phyloP scores from a whole-genome alignment of 2,329 filamentous ascomycete genomes.

The Dendrostoma leiphaemia region DNA sequence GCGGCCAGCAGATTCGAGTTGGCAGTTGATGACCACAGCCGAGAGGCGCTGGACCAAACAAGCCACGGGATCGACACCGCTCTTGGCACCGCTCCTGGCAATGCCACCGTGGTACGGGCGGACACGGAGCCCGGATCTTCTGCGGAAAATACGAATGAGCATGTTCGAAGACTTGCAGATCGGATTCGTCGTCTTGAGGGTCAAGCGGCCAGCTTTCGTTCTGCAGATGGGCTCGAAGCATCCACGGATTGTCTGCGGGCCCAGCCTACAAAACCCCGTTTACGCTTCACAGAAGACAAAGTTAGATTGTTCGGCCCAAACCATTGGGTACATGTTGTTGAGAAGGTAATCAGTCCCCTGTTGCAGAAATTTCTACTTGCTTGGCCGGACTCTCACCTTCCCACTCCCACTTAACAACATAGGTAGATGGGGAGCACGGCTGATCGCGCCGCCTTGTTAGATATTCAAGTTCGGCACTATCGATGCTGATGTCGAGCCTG shows the following conservation, averaged over 20 bases:
- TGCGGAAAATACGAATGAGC: neutral
- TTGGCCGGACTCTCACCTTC: too few relatives aligned
- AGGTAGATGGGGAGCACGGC: neutral
- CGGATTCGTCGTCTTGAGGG: neutral
- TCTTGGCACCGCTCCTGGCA: neutral
- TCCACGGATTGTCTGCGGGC: neutral
- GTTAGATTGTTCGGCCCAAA: neutral
- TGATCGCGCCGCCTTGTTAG: neutral
- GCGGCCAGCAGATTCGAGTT: neutral
- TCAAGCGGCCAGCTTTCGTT: neutral
- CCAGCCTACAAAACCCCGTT: neutral
- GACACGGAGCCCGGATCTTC: neutral
- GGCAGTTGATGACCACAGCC: neutral
- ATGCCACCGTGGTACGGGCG: neutral
- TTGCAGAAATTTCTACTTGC: too few relatives aligned
- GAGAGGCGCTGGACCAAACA: neutral
- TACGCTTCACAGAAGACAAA: conserved; percentile 3
- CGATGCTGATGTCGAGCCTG: neutral
- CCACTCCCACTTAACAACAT: too few relatives aligned
- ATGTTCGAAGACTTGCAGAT: neutral
- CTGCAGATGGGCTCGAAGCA: neutral
- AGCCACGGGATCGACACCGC: neutral
- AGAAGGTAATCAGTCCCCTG: neutral
- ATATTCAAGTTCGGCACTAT: neutral
- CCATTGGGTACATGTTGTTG: conserved; percentile 6